Evolutionary conservation across 371 early-diverging fungal species (phyloP).

Genomic region (Massospora cicadina): DNA sequence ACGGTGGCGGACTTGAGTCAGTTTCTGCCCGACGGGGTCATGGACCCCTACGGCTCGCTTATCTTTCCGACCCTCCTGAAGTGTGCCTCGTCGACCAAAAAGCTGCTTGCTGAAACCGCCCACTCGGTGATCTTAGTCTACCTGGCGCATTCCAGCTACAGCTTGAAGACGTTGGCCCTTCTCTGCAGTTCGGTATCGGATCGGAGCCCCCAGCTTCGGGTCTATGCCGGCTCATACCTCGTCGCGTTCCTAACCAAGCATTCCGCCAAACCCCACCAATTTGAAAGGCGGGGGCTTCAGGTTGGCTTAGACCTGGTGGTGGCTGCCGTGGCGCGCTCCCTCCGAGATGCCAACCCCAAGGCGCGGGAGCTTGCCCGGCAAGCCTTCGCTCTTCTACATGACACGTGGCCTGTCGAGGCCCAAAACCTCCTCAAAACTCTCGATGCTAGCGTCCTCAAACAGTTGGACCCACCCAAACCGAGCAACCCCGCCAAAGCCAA

Average conservation of each 20-base stretch:
- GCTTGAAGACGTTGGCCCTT: background rate
- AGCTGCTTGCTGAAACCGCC: constrained; percentile 5
- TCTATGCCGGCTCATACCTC: constrained; percentile 3
- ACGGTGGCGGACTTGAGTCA: background rate
- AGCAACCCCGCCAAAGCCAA: background rate
- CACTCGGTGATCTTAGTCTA: background rate
- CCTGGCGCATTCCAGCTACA: constrained; percentile 1
- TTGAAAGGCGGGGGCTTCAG: constrained; percentile 8
- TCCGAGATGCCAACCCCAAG: constrained; percentile 10
- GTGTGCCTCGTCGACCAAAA: constrained; percentile 7
- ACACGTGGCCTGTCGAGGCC: constrained; percentile 3
- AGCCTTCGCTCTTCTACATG: background rate
- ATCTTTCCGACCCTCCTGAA: constrained; percentile 6
- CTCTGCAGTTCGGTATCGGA: background rate
- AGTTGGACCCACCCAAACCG: background rate
- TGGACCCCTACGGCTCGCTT: background rate
- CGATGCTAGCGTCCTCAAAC: constrained; percentile 1
- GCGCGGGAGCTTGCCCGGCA: constrained; percentile 6
- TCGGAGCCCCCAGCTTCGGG: background rate
- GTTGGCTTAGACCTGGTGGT: background rate
- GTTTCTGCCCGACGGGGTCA: background rate
- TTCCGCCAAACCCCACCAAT: constrained; percentile 1
- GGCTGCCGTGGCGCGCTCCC: background rate
- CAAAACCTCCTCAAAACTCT: background rate
- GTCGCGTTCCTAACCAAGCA: constrained; percentile 3